Base-by-base conservation (phyloP, 2,329 filamentous ascomycete genomes). In the Hysterium pulicare region DNA sequence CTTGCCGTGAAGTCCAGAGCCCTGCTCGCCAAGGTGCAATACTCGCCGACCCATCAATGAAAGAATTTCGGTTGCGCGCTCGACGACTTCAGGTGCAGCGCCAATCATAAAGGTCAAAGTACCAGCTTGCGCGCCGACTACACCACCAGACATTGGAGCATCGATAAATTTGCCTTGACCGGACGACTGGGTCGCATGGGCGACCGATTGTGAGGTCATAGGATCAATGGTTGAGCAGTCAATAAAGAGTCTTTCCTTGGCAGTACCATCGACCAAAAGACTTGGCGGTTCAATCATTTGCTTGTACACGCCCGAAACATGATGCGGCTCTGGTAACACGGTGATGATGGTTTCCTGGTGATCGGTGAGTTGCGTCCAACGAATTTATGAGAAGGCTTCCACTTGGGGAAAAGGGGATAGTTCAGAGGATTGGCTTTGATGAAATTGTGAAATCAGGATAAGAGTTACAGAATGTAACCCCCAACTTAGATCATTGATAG, bases 181-280 rank as follows among this genome's bases (percentile, higher is more conserved):
- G 1, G 81, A 81, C 4, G 78, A 78, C 44, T 75, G 78, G 2
- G 94, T 83, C 19, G 78, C 76, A 47, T 82, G 75, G 17, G 90
- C 89, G 4, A 97, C 84, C 51, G 82, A 78, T 30, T 81, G 81
- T 1, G 90, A 96, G 2, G 90, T 88, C 23, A 82, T 82, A 0
- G 90, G 90, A 67, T 97, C 93, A 61, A 98, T 97, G 13, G 93
- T 98, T 3, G 91, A 97, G 67, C 87, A 91, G 68, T 98, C 93
- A 61, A 98, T 93, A 67, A 95, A 96, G 44, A 96, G 71, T 30
- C 90, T 83, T 44, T 84, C 73, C 38, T 76, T 77, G 31, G 73
- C 71, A 2, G 72, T 53, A 1, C 70, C 62, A 16, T 74, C 59
- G 23, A 66, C 67, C 5, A 77, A 72, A 4, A 83, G 72, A 5